Conservation (phyloP, 1,284 basidiomycete genomes). For the Marasmius tenuissimus region DNA sequence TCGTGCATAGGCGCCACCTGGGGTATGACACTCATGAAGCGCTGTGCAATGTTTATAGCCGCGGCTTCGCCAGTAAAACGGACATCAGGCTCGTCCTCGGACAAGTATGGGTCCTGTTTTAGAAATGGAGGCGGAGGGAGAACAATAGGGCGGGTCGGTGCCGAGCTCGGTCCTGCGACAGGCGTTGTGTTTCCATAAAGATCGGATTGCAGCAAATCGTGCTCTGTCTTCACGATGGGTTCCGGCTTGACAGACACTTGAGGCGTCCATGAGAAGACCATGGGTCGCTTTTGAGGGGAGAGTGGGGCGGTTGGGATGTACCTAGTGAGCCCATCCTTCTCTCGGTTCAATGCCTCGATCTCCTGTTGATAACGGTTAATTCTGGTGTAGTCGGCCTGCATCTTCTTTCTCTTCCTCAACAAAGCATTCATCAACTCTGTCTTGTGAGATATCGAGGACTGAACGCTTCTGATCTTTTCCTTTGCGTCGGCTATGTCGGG, state of each 20-base stretch:
- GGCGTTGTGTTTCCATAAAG: background rate
- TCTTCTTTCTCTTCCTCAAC: slow-evolving; percentile 25
- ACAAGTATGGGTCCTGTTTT: background rate
- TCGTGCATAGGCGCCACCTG: slow-evolving; percentile 22
- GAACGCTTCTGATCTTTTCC: slow-evolving; percentile 25
- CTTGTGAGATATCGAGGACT: slow-evolving; percentile 22
- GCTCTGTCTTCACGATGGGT: background rate
- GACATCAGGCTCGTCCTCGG: background rate
- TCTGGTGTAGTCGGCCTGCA: slow-evolving; percentile 30
- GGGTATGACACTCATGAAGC: background rate
- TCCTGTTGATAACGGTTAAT: slow-evolving; percentile 19
- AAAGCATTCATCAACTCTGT: slow-evolving; percentile 22
- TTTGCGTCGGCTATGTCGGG: slow-evolving; percentile 23
- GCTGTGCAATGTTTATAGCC: background rate
- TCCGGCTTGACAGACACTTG: background rate
- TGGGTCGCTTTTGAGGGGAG: slow-evolving; percentile 1
- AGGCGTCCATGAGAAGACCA: slow-evolving; percentile 12
- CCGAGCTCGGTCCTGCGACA: background rate
- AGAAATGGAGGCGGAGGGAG: background rate
- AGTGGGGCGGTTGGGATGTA: slow-evolving; percentile 23
- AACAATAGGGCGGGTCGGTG: background rate
- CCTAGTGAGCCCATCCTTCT: slow-evolving; percentile 25
- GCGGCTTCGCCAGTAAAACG: background rate
- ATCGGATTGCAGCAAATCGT: background rate
- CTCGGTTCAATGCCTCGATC: slow-evolving; percentile 18